Percentiles rank a stretch among this genome's conserved stretches.
Evolutionary conservation across 75 land plant genomes (phyloP).

Genomic region (Pinus taeda): DNA sequence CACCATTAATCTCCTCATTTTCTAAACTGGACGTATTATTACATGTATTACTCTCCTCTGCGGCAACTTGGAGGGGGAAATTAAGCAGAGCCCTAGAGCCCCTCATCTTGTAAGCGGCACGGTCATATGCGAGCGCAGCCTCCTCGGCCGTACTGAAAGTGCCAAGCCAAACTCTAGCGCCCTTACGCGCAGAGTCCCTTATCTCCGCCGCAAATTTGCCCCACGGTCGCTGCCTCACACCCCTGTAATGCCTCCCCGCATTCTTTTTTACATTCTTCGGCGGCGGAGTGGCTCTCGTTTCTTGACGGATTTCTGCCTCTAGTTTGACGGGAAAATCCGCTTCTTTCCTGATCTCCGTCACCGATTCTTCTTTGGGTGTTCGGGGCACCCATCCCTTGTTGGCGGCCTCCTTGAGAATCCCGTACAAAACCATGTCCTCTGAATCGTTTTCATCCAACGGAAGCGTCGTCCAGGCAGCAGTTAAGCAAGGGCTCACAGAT

Average conservation of each 20-base stretch:
- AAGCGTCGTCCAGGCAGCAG: constrained; percentile 8
- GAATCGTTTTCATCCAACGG: constrained; percentile 36
- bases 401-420: constrained; percentile 14
- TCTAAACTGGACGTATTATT: neutral
- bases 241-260: constrained; percentile 23
- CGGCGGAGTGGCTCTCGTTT: neutral
- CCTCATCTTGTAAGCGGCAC: constrained; percentile 22
- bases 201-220: constrained; percentile 50
- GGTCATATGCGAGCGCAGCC: constrained; percentile 11
- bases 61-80: constrained; percentile 4
- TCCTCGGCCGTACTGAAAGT: constrained; percentile 24
- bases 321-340: no score
- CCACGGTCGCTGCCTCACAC: constrained; percentile 53
- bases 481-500: no score
- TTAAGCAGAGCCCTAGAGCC: constrained; percentile 20
- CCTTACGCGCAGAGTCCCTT: constrained; percentile 40
- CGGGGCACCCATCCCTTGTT: constrained; percentile 11
- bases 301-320: no score
- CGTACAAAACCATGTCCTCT: constrained; percentile 30
- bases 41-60: neutral
- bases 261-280: constrained; percentile 1
- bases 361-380: neutral
- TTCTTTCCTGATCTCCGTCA: neutral
- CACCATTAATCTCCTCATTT: no score
- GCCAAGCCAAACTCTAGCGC: constrained; percentile 50